phyloP scores from a whole-genome alignment of 2,329 filamentous ascomycete genomes.

The Trichoderma sp. region DNA sequence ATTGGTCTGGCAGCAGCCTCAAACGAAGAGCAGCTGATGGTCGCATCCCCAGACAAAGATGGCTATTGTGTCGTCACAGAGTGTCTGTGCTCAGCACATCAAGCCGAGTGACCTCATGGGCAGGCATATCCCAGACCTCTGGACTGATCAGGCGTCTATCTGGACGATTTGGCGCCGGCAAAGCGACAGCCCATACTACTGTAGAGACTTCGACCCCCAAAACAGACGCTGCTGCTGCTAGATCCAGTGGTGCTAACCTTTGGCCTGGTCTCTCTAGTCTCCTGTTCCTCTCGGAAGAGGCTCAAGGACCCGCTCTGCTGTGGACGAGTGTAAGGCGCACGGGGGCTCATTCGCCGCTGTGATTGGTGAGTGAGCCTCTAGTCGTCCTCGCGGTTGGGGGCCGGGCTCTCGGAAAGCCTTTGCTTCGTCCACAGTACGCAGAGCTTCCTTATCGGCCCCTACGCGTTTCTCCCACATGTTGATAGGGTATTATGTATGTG shows the following conservation, averaged over 20 bases:
- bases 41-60: not conserved
- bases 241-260: not conserved
- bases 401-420: conserved; percentile 20
- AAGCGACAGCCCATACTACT: not conserved
- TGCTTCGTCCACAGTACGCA: not conserved
- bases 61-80: not conserved
- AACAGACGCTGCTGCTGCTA: not conserved
- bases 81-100: not conserved
- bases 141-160: conserved; percentile 8
- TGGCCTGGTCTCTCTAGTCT: not conserved
- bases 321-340: conserved; percentile 38
- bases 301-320: conserved; percentile 37
- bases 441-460: not conserved
- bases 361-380: conserved; percentile 37
- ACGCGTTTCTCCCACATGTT: not conserved
- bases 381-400: conserved; percentile 7
- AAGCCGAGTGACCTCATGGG: not conserved
- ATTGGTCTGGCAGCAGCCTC: not conserved
- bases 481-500: not conserved
- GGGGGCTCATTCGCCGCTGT: conserved; percentile 37
- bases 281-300: conserved; percentile 21
- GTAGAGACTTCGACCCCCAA: not conserved
- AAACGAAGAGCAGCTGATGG: not conserved
- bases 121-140: not conserved
- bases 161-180: conserved; percentile 5